Conservation (phyloP, 1,139 yeast species). For the Meyerozyma carpophila region DNA sequence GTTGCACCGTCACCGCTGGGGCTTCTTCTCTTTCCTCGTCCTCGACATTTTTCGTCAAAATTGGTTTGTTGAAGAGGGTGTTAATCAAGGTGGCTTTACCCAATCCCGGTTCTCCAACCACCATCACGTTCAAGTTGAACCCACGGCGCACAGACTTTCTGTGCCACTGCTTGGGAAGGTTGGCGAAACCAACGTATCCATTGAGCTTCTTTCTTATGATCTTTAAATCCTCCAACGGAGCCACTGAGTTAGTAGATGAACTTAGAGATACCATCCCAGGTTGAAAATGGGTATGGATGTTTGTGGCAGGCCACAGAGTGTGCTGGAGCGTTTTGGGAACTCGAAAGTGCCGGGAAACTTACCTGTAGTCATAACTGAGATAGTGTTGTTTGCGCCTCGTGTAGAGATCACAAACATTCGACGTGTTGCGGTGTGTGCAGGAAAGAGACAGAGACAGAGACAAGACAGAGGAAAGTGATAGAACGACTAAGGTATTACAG, state of each 20-base stretch:
- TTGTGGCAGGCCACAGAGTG: neutral
- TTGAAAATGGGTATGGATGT: too few relatives aligned
- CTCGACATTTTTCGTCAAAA: slow-evolving; percentile 32
- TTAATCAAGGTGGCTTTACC: slow-evolving; percentile 93
- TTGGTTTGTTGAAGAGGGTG: slow-evolving; percentile 79
- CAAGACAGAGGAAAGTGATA: neutral
- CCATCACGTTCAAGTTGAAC: slow-evolving; percentile 83
- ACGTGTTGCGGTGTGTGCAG: neutral
- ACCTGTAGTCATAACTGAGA: neutral
- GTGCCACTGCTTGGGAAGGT: slow-evolving; percentile 98
- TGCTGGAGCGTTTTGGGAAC: neutral
- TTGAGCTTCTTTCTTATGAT: slow-evolving; percentile 77
- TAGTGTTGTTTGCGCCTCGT: neutral
- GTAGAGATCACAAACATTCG: slow-evolving; percentile 1
- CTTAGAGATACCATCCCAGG: too few relatives aligned
- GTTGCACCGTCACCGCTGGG: slow-evolving; percentile 52
- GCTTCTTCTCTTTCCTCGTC: slow-evolving; percentile 14
- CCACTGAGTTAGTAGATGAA: neutral
- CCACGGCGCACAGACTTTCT: slow-evolving; percentile 92
- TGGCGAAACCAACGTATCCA: slow-evolving; percentile 96
- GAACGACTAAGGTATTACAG: neutral
- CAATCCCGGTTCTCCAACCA: slow-evolving; percentile 87
- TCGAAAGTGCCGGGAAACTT: neutral
- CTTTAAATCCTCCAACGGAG: slow-evolving; percentile 31
- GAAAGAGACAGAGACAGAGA: neutral